A percentile compares a stretch with the other conserved stretches of the same genome.
Conservation (phyloP, 78 protist genomes). For the Isochrysis galbana region DNA sequence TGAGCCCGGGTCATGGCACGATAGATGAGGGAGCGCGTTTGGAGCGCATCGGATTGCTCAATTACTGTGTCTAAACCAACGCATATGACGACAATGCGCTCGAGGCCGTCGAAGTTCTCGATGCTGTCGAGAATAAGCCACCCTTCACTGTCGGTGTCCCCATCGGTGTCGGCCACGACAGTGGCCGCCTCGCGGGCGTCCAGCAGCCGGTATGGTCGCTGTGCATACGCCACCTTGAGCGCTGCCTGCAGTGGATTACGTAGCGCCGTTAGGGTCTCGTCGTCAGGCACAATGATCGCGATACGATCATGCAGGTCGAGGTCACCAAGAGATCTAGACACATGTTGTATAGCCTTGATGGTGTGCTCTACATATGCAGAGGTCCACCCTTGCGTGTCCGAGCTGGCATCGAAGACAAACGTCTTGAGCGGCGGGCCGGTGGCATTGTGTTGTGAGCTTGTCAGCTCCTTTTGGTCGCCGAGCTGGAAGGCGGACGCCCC, state of each 20-base stretch:
- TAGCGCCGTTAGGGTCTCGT: background rate
- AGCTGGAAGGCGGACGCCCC: constrained; percentile 17
- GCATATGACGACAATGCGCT: background rate
- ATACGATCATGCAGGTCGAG: background rate
- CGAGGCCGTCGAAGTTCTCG: background rate
- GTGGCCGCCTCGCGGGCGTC: background rate
- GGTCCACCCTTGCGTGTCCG: background rate
- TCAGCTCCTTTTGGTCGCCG: background rate
- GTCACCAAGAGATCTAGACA: background rate
- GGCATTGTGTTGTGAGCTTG: background rate
- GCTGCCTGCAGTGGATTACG: background rate
- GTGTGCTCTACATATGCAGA: background rate
- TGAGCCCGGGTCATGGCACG: constrained; percentile 15
- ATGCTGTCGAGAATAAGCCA: background rate
- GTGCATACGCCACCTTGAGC: background rate
- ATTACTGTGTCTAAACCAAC: background rate
- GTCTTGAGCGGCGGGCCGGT: constrained; percentile 5
- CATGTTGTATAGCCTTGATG: background rate
- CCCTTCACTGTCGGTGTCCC: background rate
- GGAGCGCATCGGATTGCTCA: background rate
- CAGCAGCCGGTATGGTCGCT: background rate
- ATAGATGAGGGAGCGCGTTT: background rate
- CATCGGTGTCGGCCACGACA: background rate
- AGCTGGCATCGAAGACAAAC: background rate
- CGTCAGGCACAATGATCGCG: constrained; percentile 1